These are phyloP conservation scores for Cystobasidium onofrii DNA, from an alignment of 768 basidiomycete genomes.

Conservation along the genomic window DNA sequence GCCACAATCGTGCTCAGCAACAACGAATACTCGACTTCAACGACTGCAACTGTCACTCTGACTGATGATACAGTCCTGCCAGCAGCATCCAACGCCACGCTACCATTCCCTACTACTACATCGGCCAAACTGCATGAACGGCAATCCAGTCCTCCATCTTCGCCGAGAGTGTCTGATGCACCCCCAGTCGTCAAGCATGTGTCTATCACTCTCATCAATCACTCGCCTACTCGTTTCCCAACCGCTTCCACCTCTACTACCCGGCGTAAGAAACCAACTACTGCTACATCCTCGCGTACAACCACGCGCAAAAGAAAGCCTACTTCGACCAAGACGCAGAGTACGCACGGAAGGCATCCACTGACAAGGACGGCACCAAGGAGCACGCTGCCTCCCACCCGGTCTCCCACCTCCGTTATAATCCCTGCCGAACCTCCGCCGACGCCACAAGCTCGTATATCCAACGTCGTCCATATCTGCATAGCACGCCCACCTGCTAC, in stretches of 20 bases:
- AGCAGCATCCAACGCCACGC: not conserved
- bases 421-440: not conserved
- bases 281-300: not conserved
- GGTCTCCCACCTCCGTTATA: not conserved
- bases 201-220: not conserved
- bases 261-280: too few species aligned
- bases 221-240: not conserved
- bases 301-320: not conserved
- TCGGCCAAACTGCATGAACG: not conserved
- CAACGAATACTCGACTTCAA: not conserved
- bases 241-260: not conserved
- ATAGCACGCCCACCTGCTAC: not conserved
- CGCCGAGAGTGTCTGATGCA: not conserved
- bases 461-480: slow-evolving; percentile 6
- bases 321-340: not conserved
- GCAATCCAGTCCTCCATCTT: not conserved
- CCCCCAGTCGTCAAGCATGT: not conserved
- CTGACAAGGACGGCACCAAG: not conserved
- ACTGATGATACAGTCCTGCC: not conserved
- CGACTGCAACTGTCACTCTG: not conserved
- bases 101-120: not conserved
- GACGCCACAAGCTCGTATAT: not conserved
- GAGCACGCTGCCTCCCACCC: not conserved
- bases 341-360: not conserved
- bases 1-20: not conserved